Base-by-base conservation (phyloP, 192 early-diverging fungal genomes). In the Umbelopsis sp. region DNA sequence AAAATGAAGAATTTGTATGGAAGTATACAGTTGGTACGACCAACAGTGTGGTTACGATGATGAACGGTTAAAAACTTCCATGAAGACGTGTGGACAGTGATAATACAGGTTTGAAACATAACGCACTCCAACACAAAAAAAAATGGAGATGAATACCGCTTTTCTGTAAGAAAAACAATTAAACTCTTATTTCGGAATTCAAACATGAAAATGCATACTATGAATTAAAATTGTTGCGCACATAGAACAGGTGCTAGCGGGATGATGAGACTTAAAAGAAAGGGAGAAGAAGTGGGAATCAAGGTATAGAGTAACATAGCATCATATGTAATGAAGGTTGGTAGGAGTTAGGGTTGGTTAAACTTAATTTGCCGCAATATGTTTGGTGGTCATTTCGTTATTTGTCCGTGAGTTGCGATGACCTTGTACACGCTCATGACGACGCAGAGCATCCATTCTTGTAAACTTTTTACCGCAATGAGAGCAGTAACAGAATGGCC, bases 381-480 rank as follows among this genome's bases (percentile, higher is more conserved):
- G 56, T 31, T 62, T 29, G 26, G 38, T 41, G 8, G 54, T 31
- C 54, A 32, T 32, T 62, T 62, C 56, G 14, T 34, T 34, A 26
- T 20, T 62, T 12, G 56, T 62, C 26, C 56, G 56, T 34, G 56
- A 62, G 20, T 62, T 62, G 29, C 56, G 8, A 59, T 80, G 78
- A 3, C 74, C 74, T 54, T 80, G 73, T 16, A 73, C 71, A 21
- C 78, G 43, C 69, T 75, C 71, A 53, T 80, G 78, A 25, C 78
- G 70, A 25, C 74, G 66, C 14, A 80, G 59, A 34, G 78, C 78
- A 70, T 80, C 78, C 36, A 75, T 49, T 1, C 78, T 65, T 32
- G 78, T 80, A 38, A 80, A 80, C 31, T 66, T 69, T 26, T 80
- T 80, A 26, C 74, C 74, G 36, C 78, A 80, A 14, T 72, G 66